Base-by-base conservation (phyloP, 2,329 filamentous ascomycete genomes). In the Paecilomyces sp. region DNA sequence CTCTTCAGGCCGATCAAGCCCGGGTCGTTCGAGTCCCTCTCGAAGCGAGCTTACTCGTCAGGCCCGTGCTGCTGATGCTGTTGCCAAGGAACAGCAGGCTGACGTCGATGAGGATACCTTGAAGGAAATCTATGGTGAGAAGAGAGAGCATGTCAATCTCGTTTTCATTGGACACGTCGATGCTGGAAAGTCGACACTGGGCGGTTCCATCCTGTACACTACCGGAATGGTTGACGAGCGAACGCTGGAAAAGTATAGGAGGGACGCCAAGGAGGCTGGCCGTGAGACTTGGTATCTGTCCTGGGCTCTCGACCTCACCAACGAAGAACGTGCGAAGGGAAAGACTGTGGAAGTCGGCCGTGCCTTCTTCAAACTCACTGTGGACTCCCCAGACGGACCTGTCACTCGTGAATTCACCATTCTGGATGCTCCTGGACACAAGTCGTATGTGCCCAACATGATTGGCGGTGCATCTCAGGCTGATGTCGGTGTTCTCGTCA, bases 141-240 rank as follows among this genome's bases (percentile, higher is more conserved):
- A 71, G 63, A 77, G 77, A 63, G 80, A 89, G 72, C 86, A 89
- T 68, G 83, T 99, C 70, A 99, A 99, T 78, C 89, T 99, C 67
- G 96, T 97, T 65, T 97, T 97, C 79, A 89, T 97, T 71, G 93
- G 94, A 57, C 94, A 99, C 82, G 95, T 99, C 69, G 94, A 99
- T 80, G 94, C 94, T 57, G 94, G 94, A 68, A 99, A 99, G 80
- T 97, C 92, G 47, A 99, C 94, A 2, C 83, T 99, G 5, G 94
- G 94, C 72, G 94, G 94, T 56, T 90, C 90, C 57, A 96, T 99
- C 64, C 82, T 99, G 13, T 96, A 94, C 75, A 87, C 86, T 57
- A 97, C 93, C 4, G 94, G 94, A 62, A 99, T 97, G 94, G 94
- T 99, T n/a, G 95, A 99, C 71, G 92, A 99, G 78, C 87, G 94